A percentile compares a stretch with the other conserved stretches of the same genome.
These are phyloP conservation scores for Salvia splendens DNA, from an alignment of 257 asterid species.

Conservation along the genomic window DNA sequence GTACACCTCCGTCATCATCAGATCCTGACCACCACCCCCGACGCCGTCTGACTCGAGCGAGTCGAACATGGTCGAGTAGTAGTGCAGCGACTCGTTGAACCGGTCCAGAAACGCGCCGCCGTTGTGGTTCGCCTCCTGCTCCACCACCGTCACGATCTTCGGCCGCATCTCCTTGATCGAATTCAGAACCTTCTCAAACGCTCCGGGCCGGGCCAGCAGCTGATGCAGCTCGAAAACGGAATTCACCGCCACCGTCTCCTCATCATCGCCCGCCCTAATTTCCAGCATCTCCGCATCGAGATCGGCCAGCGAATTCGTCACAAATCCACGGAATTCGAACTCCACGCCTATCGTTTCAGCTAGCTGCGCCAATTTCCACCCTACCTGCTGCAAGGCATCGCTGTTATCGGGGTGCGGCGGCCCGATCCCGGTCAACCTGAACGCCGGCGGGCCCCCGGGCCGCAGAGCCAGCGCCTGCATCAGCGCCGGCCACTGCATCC, in stretches of 20 bases:
- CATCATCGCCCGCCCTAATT: slow-evolving; percentile 44
- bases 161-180: slow-evolving; percentile 60
- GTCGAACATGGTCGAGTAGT: slow-evolving; percentile 89
- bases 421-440: slow-evolving; percentile 44
- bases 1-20: slow-evolving; percentile 78
- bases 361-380: slow-evolving; percentile 75
- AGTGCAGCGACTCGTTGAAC: slow-evolving; percentile 82
- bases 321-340: slow-evolving; percentile 73
- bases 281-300: slow-evolving; percentile 59
- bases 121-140: slow-evolving; percentile 84
- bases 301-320: slow-evolving; percentile 72
- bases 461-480: slow-evolving; percentile 74
- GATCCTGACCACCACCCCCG: slow-evolving; percentile 49
- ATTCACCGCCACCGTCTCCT: slow-evolving; percentile 78
- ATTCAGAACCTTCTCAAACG: slow-evolving; percentile 56
- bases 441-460: slow-evolving; percentile 75
- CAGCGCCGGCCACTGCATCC: slow-evolving; percentile 88
- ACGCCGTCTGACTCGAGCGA: slow-evolving; percentile 63
- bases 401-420: slow-evolving; percentile 84
- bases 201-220: slow-evolving; percentile 53
- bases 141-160: slow-evolving; percentile 69
- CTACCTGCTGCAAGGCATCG: slow-evolving; percentile 73
- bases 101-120: slow-evolving; percentile 61
- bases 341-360: slow-evolving; percentile 70
- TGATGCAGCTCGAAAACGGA: slow-evolving; percentile 81